Evolutionary conservation across 2,329 filamentous ascomycete genomes (phyloP).

Genomic region (Diaporthe sp.): DNA sequence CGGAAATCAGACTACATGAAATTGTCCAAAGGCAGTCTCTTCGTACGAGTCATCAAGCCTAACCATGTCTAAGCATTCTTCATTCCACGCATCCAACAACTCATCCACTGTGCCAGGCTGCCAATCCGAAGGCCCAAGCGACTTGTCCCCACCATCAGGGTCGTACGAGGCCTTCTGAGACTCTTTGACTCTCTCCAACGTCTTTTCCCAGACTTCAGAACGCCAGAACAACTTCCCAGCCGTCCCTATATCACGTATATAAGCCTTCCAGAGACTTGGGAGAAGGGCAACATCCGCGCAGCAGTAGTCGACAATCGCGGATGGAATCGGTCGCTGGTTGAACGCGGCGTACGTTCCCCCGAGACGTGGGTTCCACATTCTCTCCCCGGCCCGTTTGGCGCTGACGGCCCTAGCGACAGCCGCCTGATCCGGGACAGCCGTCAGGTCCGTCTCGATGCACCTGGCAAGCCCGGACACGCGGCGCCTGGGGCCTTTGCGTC

Average conservation of each 20-base stretch:
- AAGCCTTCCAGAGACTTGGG: slow-evolving; percentile 1
- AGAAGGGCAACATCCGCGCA: background rate
- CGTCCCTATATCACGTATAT: background rate
- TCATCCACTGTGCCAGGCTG: background rate
- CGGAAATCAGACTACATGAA: background rate
- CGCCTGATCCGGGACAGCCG: background rate
- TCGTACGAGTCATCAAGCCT: background rate
- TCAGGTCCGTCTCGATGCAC: slow-evolving; percentile 50
- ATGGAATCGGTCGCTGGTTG: background rate
- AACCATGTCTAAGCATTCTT: background rate
- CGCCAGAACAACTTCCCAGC: background rate
- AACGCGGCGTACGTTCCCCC: background rate
- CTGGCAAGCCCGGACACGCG: slow-evolving; percentile 46
- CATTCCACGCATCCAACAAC: background rate
- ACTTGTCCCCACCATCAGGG: background rate
- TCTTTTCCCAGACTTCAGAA: background rate
- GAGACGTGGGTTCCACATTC: background rate
- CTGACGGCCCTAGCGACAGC: background rate
- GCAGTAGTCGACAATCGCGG: background rate
- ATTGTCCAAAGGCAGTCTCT: background rate
- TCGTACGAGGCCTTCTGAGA: background rate
- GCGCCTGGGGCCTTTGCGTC: slow-evolving; percentile 38
- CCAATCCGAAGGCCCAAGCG: background rate
- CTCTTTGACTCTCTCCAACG: background rate
- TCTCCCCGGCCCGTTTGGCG: background rate